These are phyloP conservation scores for Pseudonitzschia multiseries DNA, from an alignment of 108 stramenopile species.

Conservation along the genomic window DNA sequence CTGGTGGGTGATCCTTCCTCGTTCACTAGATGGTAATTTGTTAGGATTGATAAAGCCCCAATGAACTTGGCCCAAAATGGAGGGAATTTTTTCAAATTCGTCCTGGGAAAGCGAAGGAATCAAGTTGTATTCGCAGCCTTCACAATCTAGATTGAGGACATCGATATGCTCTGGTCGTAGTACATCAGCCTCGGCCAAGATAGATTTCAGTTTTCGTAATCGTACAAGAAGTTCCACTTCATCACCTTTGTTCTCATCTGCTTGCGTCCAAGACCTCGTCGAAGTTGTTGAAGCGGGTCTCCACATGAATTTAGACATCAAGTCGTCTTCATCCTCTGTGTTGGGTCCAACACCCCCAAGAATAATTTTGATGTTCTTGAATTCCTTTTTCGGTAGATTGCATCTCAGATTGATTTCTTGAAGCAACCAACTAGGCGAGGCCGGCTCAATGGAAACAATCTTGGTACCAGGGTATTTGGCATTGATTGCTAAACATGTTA, in stretches of 20 bases:
- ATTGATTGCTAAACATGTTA: slow-evolving; percentile 61
- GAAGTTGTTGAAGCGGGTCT: slow-evolving; percentile 61
- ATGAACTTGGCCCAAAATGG: slow-evolving; percentile 67
- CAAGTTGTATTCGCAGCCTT: slow-evolving; percentile 81
- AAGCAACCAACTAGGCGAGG: slow-evolving; percentile 74
- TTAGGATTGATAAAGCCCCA: slow-evolving; percentile 75
- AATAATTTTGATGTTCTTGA: slow-evolving; percentile 41
- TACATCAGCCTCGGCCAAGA: slow-evolving; percentile 65
- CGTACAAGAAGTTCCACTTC: slow-evolving; percentile 68
- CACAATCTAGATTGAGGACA: slow-evolving; percentile 77
- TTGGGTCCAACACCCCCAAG: slow-evolving; percentile 75
- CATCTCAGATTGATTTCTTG: slow-evolving; percentile 75
- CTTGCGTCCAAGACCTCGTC: slow-evolving; percentile 68
- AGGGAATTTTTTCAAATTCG: slow-evolving; percentile 64
- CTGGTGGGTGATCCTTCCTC: slow-evolving; percentile 62
- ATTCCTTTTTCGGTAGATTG: slow-evolving; percentile 55
- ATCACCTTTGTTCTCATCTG: slow-evolving; percentile 34
- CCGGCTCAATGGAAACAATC: slow-evolving; percentile 74
- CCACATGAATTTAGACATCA: slow-evolving; percentile 78
- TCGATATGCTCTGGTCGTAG: slow-evolving; percentile 52
- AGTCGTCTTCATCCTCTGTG: slow-evolving; percentile 58
- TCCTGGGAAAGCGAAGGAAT: slow-evolving; percentile 65
- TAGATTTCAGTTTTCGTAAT: slow-evolving; percentile 54
- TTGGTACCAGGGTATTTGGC: slow-evolving; percentile 65
- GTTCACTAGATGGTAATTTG: slow-evolving; percentile 60